Conservation (phyloP, 345 rosid genomes). For the Rubroshorea leprosula region DNA sequence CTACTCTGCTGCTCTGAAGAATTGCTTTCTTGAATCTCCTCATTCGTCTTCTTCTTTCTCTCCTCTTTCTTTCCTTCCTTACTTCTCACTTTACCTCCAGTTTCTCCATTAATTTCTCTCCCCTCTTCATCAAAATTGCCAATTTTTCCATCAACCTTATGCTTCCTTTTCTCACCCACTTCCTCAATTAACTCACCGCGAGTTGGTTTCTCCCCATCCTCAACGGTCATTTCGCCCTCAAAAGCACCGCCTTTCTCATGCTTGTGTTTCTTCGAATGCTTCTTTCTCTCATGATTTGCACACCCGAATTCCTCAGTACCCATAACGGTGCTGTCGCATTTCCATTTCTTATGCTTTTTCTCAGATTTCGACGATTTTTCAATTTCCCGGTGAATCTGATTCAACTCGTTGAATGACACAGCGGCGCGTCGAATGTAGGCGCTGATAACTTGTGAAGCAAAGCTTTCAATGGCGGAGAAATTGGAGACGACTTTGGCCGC, state of each 20-base stretch:
- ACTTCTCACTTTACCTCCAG: no score
- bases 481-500: constrained; percentile 12
- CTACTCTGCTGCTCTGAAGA: constrained; percentile 10
- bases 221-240: background rate
- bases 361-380: constrained; percentile 8
- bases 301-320: background rate
- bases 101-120: no score
- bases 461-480: constrained; percentile 11
- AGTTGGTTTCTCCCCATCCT: constrained; percentile 6
- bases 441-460: constrained; percentile 13
- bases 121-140: no score
- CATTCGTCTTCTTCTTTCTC: constrained; percentile 5
- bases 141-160: no score
- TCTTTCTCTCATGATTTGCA: constrained; percentile 3
- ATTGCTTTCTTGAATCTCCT: constrained; percentile 4
- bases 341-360: constrained; percentile 6
- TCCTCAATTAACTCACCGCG: no score
- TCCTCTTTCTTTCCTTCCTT: background rate
- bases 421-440: constrained; percentile 16
- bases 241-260: no score
- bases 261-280: no score
- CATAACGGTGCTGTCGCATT: constrained; percentile 1
- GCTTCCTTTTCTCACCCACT: no score
- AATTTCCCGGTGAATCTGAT: constrained; percentile 11
- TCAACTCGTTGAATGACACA: constrained; percentile 13